Evolutionary conservation across 2,329 filamentous ascomycete species (phyloP), one percentile per base, ranked within the genome.

Genomic region (Metarhizium brunneum): DNA sequence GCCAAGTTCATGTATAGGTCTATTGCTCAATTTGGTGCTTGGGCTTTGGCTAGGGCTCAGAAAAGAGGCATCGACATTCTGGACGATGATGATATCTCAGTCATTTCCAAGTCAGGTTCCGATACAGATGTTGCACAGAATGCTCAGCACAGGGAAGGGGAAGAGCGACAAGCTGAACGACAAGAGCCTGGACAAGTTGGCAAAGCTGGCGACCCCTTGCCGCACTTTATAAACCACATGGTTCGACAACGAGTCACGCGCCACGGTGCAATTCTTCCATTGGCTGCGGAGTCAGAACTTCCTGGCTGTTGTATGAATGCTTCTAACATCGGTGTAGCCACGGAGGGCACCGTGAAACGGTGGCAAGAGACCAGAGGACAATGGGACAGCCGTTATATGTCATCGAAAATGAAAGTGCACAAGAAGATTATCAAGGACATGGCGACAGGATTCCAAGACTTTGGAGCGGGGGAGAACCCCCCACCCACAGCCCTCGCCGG

Each of bases 1-100:
- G 94, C 92, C 49, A 97, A 97, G 69, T 88, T 88, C 72, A 96
- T 97, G 91, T 97, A 90, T 68, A 83, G 92, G 50, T 89, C 90
- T 1, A 84, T 96, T 53, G 88, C 94, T 0, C 92, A 96, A 62
- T 97, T 99, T 65, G 88, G 91, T 2, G 90, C 92, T 0, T 97
- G 92, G 92, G 87, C 88, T 0, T 77, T 96, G 25, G 90, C 92
- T 1, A 79, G 86, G 60, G 90, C 91, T 0, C 92, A 96, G 66
- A 80, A 90, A 57, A 82, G 80, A 1, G 82, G 83, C 1, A 92
- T 96, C 54, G 88, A 94, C 18, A 92, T 95, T 40, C 69, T 87
- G 40, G 86, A 92, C 58, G 89, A 95, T 57, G 88, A 92, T 60
- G 76, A 82, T 11, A 82, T 91, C 51, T 92, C 88, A 0, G 73